Evolutionary conservation across 805 yeast species (phyloP).

Genomic region (Starmerella khaoyaiensis): DNA sequence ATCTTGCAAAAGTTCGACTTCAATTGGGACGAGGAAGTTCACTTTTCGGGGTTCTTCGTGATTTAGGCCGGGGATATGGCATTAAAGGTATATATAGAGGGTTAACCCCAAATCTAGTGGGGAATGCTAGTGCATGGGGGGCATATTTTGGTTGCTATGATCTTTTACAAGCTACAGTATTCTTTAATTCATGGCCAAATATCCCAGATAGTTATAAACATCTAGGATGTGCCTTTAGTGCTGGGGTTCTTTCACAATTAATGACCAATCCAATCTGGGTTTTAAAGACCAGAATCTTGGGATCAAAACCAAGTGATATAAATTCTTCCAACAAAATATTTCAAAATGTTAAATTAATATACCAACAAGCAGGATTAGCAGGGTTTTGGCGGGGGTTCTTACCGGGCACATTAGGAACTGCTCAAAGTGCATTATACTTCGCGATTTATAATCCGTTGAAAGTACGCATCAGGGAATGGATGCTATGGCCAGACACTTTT

Average conservation of each 20-base stretch:
- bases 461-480: conserved; percentile 18
- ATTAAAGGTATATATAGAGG: conserved; percentile 52
- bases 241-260: conserved; percentile 65
- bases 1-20: conserved; percentile 66
- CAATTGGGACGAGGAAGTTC: conserved; percentile 40
- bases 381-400: conserved; percentile 63
- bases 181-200: conserved; percentile 5
- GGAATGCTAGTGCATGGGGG: conserved; percentile 83
- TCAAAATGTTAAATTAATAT: conserved; percentile 42
- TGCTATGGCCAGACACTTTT: conserved; percentile 20
- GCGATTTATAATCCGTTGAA: conserved; percentile 74
- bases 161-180: conserved; percentile 11
- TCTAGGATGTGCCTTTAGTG: conserved; percentile 44
- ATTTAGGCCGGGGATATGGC: conserved; percentile 6
- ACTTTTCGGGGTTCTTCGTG: conserved; percentile 6
- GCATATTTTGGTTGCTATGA: conserved; percentile 70
- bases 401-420: conserved; percentile 68
- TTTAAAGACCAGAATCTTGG: conserved; percentile 73
- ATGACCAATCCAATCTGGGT: conserved; percentile 94
- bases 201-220: conserved; percentile 1
- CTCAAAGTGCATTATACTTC: conserved; percentile 82
- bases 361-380: conserved; percentile 41
- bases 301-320: conserved; percentile 29
- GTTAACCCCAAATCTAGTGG: conserved; percentile 61
- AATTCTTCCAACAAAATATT: conserved; percentile 46